Conservation (phyloP, 1,284 basidiomycete species). For the Spongiforma sp. region DNA sequence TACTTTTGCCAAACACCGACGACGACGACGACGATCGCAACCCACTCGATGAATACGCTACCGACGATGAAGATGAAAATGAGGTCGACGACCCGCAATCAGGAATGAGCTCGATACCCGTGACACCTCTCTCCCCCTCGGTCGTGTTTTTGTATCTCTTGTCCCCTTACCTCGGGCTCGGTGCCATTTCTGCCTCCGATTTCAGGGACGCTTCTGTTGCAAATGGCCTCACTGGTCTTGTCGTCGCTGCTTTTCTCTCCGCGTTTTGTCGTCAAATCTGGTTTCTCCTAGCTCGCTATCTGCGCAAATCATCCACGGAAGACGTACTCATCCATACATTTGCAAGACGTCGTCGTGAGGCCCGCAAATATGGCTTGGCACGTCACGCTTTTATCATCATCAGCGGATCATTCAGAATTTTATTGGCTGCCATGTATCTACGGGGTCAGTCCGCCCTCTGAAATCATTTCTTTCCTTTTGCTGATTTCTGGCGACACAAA, state of each 20-base stretch:
- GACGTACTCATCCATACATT: slow-evolving; percentile 67
- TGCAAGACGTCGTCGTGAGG: slow-evolving; percentile 57
- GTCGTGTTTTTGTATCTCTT: slow-evolving; percentile 71
- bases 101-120: slow-evolving; percentile 48
- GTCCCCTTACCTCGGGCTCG: slow-evolving; percentile 69
- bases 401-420: slow-evolving; percentile 50
- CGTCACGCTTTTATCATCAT: slow-evolving; percentile 47
- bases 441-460: slow-evolving; percentile 52
- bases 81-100: slow-evolving; percentile 41
- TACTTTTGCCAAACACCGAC: slow-evolving; percentile 62
- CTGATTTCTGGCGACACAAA: slow-evolving; percentile 29
- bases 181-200: slow-evolving; percentile 63
- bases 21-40: slow-evolving; percentile 42
- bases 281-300: slow-evolving; percentile 74
- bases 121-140: slow-evolving; percentile 59
- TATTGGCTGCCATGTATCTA: slow-evolving; percentile 65
- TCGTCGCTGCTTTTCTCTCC: slow-evolving; percentile 60
- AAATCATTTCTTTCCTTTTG: neutral
- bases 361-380: slow-evolving; percentile 45
- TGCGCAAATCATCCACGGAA: slow-evolving; percentile 64
- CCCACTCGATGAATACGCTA: slow-evolving; percentile 55
- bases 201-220: slow-evolving; percentile 49
- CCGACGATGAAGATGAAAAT: slow-evolving; percentile 51
- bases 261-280: slow-evolving; percentile 69
- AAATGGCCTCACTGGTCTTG: slow-evolving; percentile 54